Evolutionary conservation across 1,139 yeast species (phyloP).

Genomic region (Eremothecium coryli): DNA sequence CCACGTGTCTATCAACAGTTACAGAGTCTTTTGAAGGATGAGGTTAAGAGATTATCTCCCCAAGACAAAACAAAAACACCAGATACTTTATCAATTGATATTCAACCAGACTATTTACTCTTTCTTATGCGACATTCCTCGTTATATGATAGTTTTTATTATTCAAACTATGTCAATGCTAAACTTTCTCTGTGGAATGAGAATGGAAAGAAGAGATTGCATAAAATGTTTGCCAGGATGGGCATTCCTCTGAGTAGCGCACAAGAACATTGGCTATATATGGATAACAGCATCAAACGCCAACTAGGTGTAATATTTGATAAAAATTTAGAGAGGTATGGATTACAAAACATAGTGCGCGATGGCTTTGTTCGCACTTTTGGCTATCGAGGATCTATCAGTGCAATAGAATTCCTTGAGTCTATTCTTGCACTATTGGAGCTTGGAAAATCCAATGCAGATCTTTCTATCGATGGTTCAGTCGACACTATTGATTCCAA

Average conservation of each 20-base stretch:
- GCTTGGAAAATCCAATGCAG: slow-evolving; percentile 35
- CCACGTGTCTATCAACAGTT: slow-evolving; percentile 70
- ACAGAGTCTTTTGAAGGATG: slow-evolving; percentile 71
- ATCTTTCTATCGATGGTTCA: slow-evolving; percentile 3
- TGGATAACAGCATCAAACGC: slow-evolving; percentile 72
- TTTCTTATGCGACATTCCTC: slow-evolving; percentile 91
- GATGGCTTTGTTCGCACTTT: slow-evolving; percentile 81
- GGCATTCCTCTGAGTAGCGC: slow-evolving; percentile 86
- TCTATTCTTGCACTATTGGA: slow-evolving; percentile 79
- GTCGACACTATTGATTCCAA: slow-evolving; percentile 11
- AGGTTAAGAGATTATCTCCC: slow-evolving; percentile 62
- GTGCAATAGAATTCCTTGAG: slow-evolving; percentile 93
- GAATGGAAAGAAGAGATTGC: slow-evolving; percentile 77
- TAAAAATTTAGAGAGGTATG: slow-evolving; percentile 65
- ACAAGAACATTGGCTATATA: slow-evolving; percentile 85
- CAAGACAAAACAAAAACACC: slow-evolving; percentile 31
- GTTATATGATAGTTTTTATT: slow-evolving; percentile 79
- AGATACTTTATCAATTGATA: slow-evolving; percentile 54
- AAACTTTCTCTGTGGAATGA: slow-evolving; percentile 84
- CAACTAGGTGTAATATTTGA: slow-evolving; percentile 61
- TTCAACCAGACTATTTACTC: slow-evolving; percentile 78
- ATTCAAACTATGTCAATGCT: slow-evolving; percentile 83
- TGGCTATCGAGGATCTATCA: slow-evolving; percentile 78
- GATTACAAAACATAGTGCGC: slow-evolving; percentile 71
- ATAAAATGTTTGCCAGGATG: slow-evolving; percentile 91